These are phyloP conservation scores for Tarenaya hassleriana DNA, from an alignment of 345 rosid genomes.

Conservation along the genomic window DNA sequence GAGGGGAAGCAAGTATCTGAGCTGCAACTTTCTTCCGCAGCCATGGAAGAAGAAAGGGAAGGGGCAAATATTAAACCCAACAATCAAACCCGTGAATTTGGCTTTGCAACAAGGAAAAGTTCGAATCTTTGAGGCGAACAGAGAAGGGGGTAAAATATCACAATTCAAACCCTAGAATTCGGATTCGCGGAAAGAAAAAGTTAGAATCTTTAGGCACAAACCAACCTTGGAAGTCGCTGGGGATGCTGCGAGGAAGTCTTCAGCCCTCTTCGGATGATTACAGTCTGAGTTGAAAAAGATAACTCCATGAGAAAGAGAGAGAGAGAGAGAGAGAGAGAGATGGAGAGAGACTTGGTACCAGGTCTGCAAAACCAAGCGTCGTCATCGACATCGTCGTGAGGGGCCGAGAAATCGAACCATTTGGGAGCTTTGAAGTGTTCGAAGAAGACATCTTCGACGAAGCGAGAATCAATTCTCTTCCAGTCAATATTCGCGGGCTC, in stretches of 20 bases:
- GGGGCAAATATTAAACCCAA: no score
- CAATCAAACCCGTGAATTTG: no score
- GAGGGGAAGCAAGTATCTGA: no score
- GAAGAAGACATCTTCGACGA: conserved; percentile 56
- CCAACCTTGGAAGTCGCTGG: conserved; percentile 36
- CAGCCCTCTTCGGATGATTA: conserved; percentile 75
- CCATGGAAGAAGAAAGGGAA: no score
- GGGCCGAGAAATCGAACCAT: conserved; percentile 73
- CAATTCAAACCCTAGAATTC: no score
- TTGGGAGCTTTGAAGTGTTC: conserved; percentile 84
- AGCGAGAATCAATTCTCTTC: conserved; percentile 69
- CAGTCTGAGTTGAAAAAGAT: conserved; percentile 43
- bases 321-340: background rate
- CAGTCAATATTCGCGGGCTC: conserved; percentile 93
- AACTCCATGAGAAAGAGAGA: background rate
- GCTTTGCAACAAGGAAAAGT: conserved; percentile 16
- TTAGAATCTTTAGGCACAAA: background rate
- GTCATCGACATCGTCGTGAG: conserved; percentile 34
- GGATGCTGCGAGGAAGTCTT: conserved; percentile 53
- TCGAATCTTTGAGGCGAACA: background rate
- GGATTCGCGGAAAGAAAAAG: background rate
- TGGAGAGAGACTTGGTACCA: conserved; percentile 30
- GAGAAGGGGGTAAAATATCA: no score
- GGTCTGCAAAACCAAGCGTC: conserved; percentile 85
- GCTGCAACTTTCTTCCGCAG: no score